phyloP scores from a whole-genome alignment of 73 alveolate species.

The Blepharisma japonicum region DNA sequence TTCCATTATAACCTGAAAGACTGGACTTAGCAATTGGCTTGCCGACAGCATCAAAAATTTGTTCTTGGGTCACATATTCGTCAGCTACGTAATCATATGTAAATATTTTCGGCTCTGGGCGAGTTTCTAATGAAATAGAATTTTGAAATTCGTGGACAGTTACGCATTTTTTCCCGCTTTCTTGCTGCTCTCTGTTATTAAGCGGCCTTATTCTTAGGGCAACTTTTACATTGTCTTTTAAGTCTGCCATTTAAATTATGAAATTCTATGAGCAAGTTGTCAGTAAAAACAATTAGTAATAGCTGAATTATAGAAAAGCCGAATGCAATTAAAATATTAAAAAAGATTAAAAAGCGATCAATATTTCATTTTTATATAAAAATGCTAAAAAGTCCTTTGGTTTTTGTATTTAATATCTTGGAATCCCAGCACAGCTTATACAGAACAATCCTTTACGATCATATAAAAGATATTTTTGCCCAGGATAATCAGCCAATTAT shows the following conservation, averaged over 20 bases:
- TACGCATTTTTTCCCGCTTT: slow-evolving; percentile 29
- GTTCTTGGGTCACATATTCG: slow-evolving; percentile 66
- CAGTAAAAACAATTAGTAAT: too few species aligned
- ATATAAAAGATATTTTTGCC: not conserved
- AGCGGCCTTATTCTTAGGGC: slow-evolving; percentile 99
- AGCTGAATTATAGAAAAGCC: too few species aligned
- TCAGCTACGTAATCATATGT: slow-evolving; percentile 80
- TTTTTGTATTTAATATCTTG: slow-evolving; percentile 12
- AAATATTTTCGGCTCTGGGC: slow-evolving; percentile 42
- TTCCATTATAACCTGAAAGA: slow-evolving; percentile 90
- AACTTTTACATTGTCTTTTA: slow-evolving; percentile 63
- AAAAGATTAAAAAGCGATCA: too few species aligned
- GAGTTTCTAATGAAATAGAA: slow-evolving; percentile 29
- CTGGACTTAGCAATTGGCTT: slow-evolving; percentile 75
- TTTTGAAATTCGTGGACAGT: not conserved
- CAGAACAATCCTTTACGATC: slow-evolving; percentile 17
- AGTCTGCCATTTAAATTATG: slow-evolving; percentile 11
- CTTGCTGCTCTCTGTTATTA: slow-evolving; percentile 80
- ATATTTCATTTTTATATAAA: not conserved
- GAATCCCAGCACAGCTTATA: not conserved
- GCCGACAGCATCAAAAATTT: slow-evolving; percentile 68
- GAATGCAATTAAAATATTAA: too few species aligned
- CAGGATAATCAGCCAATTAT: slow-evolving; percentile 6
- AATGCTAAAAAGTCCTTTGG: slow-evolving; percentile 23
- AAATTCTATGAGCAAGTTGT: too few species aligned